Base-by-base conservation (phyloP, 1,139 yeast genomes). In the Saccharomyces hybrid region DNA sequence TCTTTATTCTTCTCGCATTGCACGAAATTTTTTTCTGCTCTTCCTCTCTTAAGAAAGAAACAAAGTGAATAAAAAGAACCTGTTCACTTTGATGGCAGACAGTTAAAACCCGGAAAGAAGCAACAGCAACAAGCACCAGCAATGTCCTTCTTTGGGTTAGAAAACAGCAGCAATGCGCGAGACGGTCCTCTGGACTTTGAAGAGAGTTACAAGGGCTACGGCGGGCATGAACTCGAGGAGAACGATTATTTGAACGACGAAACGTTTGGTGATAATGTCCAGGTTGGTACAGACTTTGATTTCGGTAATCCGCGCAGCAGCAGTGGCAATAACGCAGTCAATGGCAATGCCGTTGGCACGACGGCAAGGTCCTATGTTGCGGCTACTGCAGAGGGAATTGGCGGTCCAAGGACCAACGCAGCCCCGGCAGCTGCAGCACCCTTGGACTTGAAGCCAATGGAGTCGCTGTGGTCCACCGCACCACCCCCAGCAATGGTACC, bases 221-320 rank as follows among this genome's bases (percentile, higher is more conserved):
- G 90, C 2, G 88, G 81, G 31, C 78, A 78, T 57, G 78, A 81
- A 50, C 79, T 78, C 48, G 95, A 86, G 60, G 84, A 81, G 38
- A 90, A 85, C 56, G 97, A 90, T 68, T 90, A 84, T 53, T 76
- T 88, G 64, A 91, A 91, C 68, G 87, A 84, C 58, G 96, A 88
- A 66, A 91, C 98, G 0, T 91, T 91, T 73, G 97, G 97, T 49
- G 78, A 74, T 50, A 76, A 73, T 54, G 74, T 78, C 6, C 78
- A 76, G 5, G 71, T 85, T 50, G 86, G 89, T 51, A 80, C 82
- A 57, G 93, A 88, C 66, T 89, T 88, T 68, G 83, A 84, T 69
- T 89, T 90, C 70, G 88, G 88, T 9, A 69, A 68, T 53, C 62
- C 60, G 3, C 57, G 31, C 34, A 47, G 25, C 23, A 42, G 52